A percentile compares a stretch with the other conserved stretches of the same genome.
Conservation (phyloP, 2,329 filamentous ascomycete genomes). For the Arthrobotrys pseudoclavata region DNA sequence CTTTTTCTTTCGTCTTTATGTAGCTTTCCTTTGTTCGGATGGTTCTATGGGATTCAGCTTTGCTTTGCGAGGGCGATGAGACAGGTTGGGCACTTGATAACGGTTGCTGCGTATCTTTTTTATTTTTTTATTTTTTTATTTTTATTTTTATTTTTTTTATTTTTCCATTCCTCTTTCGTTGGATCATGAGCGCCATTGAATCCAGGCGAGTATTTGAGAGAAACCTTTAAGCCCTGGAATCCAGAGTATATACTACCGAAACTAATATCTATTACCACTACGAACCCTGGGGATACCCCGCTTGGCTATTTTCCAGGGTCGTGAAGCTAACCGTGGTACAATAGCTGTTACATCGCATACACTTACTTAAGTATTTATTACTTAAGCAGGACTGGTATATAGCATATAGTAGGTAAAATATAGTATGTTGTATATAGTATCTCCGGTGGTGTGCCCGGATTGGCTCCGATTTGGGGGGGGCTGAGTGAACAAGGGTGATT, state of each 20-base stretch:
- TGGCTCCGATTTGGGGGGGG: slow-evolving; percentile 6
- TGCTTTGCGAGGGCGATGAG: slow-evolving; percentile 19
- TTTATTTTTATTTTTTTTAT: slow-evolving; percentile 1
- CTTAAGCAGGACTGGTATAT: too few species aligned
- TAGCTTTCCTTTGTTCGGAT: slow-evolving; percentile 35
- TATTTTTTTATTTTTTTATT: background rate
- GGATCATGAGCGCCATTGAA: slow-evolving; percentile 35
- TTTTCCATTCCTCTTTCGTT: background rate
- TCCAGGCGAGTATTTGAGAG: slow-evolving; percentile 13
- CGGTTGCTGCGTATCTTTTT: slow-evolving; percentile 11
- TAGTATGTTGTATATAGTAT: background rate
- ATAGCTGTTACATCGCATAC: too few species aligned
- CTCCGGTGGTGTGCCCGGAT: slow-evolving; percentile 20
- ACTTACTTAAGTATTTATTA: too few species aligned
- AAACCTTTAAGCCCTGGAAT: background rate
- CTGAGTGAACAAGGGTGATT: slow-evolving; percentile 5
- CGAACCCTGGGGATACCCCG: background rate
- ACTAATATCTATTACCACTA: background rate
- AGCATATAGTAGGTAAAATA: background rate
- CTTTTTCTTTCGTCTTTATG: slow-evolving; percentile 19
- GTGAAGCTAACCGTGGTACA: slow-evolving; percentile 12
- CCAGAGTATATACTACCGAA: background rate
- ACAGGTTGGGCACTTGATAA: slow-evolving; percentile 8
- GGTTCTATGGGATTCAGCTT: slow-evolving; percentile 20
- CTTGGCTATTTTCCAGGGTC: slow-evolving; percentile 7